Percentiles rank a stretch among this genome's conserved stretches.
These are phyloP conservation scores for Yamadazyma membranifaciens DNA, from an alignment of 1,139 yeast genomes.

Conservation along the genomic window DNA sequence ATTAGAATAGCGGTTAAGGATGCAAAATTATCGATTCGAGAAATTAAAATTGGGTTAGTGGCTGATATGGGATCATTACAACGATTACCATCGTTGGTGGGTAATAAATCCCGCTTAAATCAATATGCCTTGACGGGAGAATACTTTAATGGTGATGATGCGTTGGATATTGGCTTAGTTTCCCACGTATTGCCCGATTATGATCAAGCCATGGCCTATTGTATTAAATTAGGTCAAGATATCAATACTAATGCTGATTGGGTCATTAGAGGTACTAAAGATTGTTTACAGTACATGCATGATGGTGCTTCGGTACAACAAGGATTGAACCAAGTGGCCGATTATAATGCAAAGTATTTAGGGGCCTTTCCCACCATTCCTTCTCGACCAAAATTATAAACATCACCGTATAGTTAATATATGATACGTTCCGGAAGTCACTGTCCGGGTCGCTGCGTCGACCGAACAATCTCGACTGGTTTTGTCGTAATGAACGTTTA, in stretches of 20 bases:
- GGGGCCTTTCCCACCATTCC: constrained; percentile 18
- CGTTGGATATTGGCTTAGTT: constrained; percentile 54
- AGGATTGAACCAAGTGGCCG: constrained; percentile 55
- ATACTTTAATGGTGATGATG: constrained; percentile 55
- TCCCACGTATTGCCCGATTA: constrained; percentile 46
- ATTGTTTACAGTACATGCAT: constrained; percentile 51
- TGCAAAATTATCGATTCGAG: constrained; percentile 60
- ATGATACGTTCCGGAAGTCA: no score
- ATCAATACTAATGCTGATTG: constrained; percentile 53
- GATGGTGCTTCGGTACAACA: constrained; percentile 44
- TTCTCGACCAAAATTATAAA: constrained; percentile 6
- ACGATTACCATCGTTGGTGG: constrained; percentile 56
- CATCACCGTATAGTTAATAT: no score
- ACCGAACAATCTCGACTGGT: no score
- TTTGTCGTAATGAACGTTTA: no score
- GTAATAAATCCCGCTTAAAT: constrained; percentile 58
- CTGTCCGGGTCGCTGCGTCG: no score
- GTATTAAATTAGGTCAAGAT: constrained; percentile 48
- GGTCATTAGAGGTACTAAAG: constrained; percentile 69
- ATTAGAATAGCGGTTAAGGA: constrained; percentile 59
- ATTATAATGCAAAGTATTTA: constrained; percentile 47
- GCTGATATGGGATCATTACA: constrained; percentile 82
- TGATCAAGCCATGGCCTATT: constrained; percentile 49
- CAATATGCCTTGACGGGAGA: constrained; percentile 68
- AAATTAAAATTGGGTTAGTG: constrained; percentile 70